phyloP scores from a whole-genome alignment of 2,329 filamentous ascomycete species.

The Exophiala calicioides region DNA sequence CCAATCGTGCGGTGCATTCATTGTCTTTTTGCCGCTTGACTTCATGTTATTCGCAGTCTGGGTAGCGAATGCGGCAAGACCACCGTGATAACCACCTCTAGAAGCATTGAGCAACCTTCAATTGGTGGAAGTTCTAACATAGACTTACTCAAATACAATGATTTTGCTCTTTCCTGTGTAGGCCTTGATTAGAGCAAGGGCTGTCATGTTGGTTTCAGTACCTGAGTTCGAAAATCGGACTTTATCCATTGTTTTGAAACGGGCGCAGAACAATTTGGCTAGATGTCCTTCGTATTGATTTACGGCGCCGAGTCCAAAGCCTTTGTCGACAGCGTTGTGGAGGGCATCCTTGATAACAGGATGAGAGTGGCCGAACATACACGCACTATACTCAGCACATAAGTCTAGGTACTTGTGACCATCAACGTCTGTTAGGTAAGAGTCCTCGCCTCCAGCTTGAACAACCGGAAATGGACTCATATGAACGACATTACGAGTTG shows the following conservation, averaged over 20 bases:
- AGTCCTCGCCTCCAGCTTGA: not conserved
- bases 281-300: slow-evolving; percentile 4
- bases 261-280: not conserved
- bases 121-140: not conserved
- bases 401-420: slow-evolving; percentile 6
- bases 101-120: not conserved
- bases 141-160: not conserved
- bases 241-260: slow-evolving; percentile 46
- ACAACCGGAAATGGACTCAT: slow-evolving; percentile 3
- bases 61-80: not conserved
- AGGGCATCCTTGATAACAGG: slow-evolving; percentile 2
- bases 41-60: slow-evolving; percentile 6
- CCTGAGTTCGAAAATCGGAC: slow-evolving; percentile 35
- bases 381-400: slow-evolving; percentile 1
- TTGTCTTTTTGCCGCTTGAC: slow-evolving; percentile 2
- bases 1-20: slow-evolving; percentile 4
- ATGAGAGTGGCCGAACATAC: slow-evolving; percentile 4
- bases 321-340: not conserved
- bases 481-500: slow-evolving; percentile 4
- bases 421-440: slow-evolving; percentile 3
- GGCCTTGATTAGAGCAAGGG: slow-evolving; percentile 2
- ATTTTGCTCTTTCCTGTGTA: slow-evolving; percentile 6
- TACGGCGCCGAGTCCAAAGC: not conserved
- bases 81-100: slow-evolving; percentile 5
- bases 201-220: slow-evolving; percentile 8